Conservation (phyloP, 495 filamentous ascomycete species). For the Penicillium silybi region DNA sequence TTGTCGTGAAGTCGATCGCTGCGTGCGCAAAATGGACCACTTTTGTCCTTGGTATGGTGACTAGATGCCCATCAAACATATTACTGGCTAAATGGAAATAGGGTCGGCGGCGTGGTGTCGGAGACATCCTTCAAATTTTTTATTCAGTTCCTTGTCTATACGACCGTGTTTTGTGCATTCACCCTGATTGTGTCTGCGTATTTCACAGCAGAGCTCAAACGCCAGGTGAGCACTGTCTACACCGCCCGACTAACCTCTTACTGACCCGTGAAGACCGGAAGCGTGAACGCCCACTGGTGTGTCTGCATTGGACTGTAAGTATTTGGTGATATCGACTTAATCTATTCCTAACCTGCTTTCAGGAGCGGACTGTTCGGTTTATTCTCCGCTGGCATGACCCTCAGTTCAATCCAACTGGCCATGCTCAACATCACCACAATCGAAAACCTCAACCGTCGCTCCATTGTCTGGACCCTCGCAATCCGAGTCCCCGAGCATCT, state of each 20-base stretch:
- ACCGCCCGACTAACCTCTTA: background rate
- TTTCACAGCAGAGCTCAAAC: conserved; percentile 47
- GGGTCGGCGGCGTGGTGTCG: conserved; percentile 84
- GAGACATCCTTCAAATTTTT: conserved; percentile 90
- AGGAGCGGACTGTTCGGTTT: conserved; percentile 67
- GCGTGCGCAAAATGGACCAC: conserved; percentile 87
- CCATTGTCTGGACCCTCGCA: conserved; percentile 67
- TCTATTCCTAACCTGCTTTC: background rate
- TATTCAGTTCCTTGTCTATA: conserved; percentile 75
- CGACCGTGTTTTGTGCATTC: conserved; percentile 61
- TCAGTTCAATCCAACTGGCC: conserved; percentile 65
- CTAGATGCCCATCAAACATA: background rate
- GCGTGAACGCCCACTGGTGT: conserved; percentile 48
- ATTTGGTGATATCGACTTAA: background rate
- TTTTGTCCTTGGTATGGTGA: conserved; percentile 77
- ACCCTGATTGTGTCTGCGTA: conserved; percentile 56
- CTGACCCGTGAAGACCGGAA: conserved; percentile 26
- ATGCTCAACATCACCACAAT: conserved; percentile 74
- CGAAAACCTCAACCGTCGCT: conserved; percentile 62
- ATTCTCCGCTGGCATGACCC: conserved; percentile 70
- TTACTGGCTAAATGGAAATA: conserved; percentile 16
- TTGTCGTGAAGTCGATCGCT: conserved; percentile 73
- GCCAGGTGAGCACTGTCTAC: conserved; percentile 24
- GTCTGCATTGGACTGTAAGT: conserved; percentile 55
- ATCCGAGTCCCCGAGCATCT: conserved; percentile 60